Evolutionary conservation across 208 protist species (phyloP), one percentile per base, ranked within the genome.

Genomic region (Crithidia fasciculata): DNA sequence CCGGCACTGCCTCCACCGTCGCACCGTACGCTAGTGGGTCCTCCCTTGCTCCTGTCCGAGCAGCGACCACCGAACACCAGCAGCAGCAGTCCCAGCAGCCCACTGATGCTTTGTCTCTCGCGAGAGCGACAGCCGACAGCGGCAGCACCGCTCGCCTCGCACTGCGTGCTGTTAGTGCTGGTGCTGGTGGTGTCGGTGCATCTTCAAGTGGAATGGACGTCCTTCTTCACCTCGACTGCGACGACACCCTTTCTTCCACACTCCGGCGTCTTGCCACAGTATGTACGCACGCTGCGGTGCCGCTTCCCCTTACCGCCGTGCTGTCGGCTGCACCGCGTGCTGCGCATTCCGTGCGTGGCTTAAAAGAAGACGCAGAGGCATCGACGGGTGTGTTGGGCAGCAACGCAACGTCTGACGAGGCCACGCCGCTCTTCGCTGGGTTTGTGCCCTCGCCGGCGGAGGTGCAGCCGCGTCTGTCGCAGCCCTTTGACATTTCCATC

Each of bases 401-500:
- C 28, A 28, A 28, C 45, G 45, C 28, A 39, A n/a, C 60, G 16
- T 5, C 8, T 2, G 36, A 18, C 12, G 50, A 45, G 5, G 40
- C 55, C 9, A 58, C 55, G 28, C 70, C 80, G 10, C 47, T 84
- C 12, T 87, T 84, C 70, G 78, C 85, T 0, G 83, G 82, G n/a
- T 59, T 81, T 62, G 67, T 93, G 53, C 78, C 80, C 5, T 83
- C 80, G 3, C 81, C 83, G 13, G 58, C 82, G 45, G 85, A 90
- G 75, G 53, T 90, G 68, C 88, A 90, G 56, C 80, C 77, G 39
- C 78, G 81, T 36, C 55, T 70, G 19, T 71, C 80, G 15, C 67
- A 81, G 49, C 66, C 69, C 63, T 89, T 86, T 67, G 76, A 87
- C 77, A 78, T 90, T n/a, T 82, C 62, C 59, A 78, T 91, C 12